Evolutionary conservation across 495 filamentous ascomycete species (phyloP), one percentile per base, ranked within the genome.

Genomic region (Penicillium silybi): DNA sequence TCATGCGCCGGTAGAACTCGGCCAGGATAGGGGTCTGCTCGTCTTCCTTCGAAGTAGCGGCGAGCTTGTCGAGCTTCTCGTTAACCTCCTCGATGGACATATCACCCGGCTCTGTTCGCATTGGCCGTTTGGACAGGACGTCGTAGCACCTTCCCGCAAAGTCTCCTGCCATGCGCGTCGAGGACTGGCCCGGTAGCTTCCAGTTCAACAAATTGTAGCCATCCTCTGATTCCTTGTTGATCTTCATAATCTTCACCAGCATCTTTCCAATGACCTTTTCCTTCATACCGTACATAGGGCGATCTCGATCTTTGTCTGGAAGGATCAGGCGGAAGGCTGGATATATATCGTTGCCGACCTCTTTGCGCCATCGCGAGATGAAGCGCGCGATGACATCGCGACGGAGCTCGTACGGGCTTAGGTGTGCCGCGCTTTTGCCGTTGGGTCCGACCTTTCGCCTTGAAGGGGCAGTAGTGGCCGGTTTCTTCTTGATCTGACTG

Each of bases 251-350:
- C 56, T 88, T 89, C 32, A 97, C 89, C 5, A 97, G 74, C 37
- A 98, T 68, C 58, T 88, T 95, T 4, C 85, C 92, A 48, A 97
- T 92, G 15, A 82, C 81, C 66, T 88, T 90, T 72, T 98, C 93
- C 66, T 97, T 97, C 25, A 98, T 77, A 3, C 92, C 89, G 61
- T 98, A 98, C 81, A 96, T 91, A 29, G 88, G 86, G 29, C 93
- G 82, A 52, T 97, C 92, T 27, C 92, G 80, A 62, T 98, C 93
- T 62, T 95, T 95, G 58, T 92, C 89, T 0, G 91, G 90, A n/a
- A 96, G 72, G 58, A 97, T 95, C 44, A 98, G 76, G 29, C 93
- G 82, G 67, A 98, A 82, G 17, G 90, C 92, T 2, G 95, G 95
- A 69, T 95, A 96, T 55, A 97, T 88, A 63, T 98, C 92, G 58